A percentile compares a stretch with the other conserved stretches of the same genome.
These are phyloP conservation scores for Dioscorea alata DNA, from an alignment of 106 monocot species.

Conservation along the genomic window DNA sequence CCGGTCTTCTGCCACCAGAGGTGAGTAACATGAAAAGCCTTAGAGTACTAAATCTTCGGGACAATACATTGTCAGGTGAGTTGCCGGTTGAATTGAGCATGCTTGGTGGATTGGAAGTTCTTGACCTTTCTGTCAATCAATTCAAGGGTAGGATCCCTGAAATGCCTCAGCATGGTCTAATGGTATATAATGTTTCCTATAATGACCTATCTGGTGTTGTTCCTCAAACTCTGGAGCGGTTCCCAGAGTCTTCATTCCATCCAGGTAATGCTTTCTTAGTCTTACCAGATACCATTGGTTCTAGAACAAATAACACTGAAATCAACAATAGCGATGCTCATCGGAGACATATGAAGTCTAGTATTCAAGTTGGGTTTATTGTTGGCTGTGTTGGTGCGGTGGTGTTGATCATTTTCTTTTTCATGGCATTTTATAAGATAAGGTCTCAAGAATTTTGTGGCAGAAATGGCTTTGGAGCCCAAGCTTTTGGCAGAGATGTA, in stretches of 20 bases:
- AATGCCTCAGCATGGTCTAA: slow-evolving; percentile 39
- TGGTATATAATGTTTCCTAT: slow-evolving; percentile 56
- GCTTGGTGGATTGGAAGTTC: slow-evolving; percentile 44
- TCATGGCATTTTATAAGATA: slow-evolving; percentile 53
- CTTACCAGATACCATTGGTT: slow-evolving; percentile 19
- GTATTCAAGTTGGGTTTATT: slow-evolving; percentile 48
- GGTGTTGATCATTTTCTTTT: slow-evolving; percentile 51
- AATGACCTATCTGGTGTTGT: slow-evolving; percentile 76
- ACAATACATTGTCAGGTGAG: slow-evolving; percentile 63
- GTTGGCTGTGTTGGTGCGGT: slow-evolving; percentile 64
- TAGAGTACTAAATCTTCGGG: slow-evolving; percentile 36
- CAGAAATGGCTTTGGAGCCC: slow-evolving; percentile 36
- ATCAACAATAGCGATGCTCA: neutral
- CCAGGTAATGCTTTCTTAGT: slow-evolving; percentile 66
- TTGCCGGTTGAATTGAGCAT: slow-evolving; percentile 65
- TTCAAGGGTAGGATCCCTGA: slow-evolving; percentile 72
- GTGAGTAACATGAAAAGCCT: slow-evolving; percentile 61
- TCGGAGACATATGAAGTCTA: slow-evolving; percentile 35
- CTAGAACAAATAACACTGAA: slow-evolving; percentile 19
- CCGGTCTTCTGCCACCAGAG: slow-evolving; percentile 55
- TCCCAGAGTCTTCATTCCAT: slow-evolving; percentile 57
- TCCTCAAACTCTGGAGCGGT: slow-evolving; percentile 51
- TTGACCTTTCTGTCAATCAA: slow-evolving; percentile 73
- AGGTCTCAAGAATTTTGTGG: slow-evolving; percentile 70
- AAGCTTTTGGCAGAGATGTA: slow-evolving; percentile 40